These are phyloP conservation scores for Triticum monococcum DNA, from an alignment of 176 grass and related monocot genomes.

Conservation along the genomic window DNA sequence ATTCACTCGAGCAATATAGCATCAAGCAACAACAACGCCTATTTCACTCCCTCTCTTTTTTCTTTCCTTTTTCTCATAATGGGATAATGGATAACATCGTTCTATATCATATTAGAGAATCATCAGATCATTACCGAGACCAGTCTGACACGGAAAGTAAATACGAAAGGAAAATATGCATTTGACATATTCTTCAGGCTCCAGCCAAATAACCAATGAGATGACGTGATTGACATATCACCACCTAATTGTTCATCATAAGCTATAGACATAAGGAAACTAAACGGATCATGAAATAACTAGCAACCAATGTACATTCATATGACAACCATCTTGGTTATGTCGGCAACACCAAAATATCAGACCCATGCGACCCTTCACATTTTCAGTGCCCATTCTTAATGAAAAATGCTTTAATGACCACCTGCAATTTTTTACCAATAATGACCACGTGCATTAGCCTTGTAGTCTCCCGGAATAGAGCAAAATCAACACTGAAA, in stretches of 20 bases:
- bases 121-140: neutral
- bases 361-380: no score
- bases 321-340: neutral
- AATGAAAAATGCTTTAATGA: no score
- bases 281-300: neutral
- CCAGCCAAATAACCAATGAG: neutral
- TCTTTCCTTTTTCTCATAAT: neutral
- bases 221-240: neutral
- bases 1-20: neutral
- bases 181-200: neutral
- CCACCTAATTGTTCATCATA: slow-evolving; percentile 1
- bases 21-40: neutral
- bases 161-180: neutral
- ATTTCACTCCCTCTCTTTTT: neutral
- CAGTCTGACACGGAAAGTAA: neutral
- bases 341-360: no score
- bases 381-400: no score
- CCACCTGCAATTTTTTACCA: no score
- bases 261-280: neutral
- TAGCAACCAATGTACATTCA: neutral
- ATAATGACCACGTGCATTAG: no score
- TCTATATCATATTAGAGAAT: neutral
- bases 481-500: no score
- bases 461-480: no score
- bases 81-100: no score